Evolutionary conservation across 495 filamentous ascomycete genomes (phyloP).

Genomic region (Poronia punctata): DNA sequence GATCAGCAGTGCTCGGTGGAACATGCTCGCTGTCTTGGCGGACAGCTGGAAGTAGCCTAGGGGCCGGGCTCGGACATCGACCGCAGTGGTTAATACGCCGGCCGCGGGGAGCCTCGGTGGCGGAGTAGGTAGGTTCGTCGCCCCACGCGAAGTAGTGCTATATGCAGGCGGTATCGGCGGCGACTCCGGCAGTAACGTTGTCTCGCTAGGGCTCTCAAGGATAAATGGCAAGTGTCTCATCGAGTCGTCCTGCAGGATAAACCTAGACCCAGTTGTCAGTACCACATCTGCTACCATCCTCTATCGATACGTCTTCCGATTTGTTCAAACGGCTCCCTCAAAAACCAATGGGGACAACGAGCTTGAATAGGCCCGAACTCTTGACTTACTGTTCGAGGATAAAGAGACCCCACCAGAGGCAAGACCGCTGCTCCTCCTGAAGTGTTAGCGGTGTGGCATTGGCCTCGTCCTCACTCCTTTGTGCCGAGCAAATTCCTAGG

Average conservation of each 20-base stretch:
- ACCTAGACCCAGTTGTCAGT: conserved; percentile 11
- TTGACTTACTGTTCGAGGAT: conserved; percentile 27
- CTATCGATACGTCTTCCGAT: too few relatives aligned
- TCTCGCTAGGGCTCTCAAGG: conserved; percentile 19
- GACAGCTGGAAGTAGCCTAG: conserved; percentile 22
- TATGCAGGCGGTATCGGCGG: conserved; percentile 12
- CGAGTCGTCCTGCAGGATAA: conserved; percentile 22
- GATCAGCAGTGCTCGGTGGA: conserved; percentile 21
- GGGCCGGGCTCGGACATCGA: conserved; percentile 8
- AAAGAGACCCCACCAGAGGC: conserved; percentile 29
- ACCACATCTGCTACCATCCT: background rate
- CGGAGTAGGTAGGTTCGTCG: background rate
- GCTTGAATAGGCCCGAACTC: too few relatives aligned
- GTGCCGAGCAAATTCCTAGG: conserved; percentile 15
- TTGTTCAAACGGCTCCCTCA: too few relatives aligned
- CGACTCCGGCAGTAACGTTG: conserved; percentile 23
- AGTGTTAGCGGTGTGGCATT: conserved; percentile 13
- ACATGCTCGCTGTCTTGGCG: conserved; percentile 20
- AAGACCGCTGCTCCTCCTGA: conserved; percentile 22
- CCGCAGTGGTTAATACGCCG: conserved; percentile 14
- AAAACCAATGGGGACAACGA: background rate
- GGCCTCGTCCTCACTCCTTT: conserved; percentile 7
- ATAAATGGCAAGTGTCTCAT: conserved; percentile 20
- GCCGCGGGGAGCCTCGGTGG: conserved; percentile 12
- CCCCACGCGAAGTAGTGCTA: background rate